Evolutionary conservation across 345 rosid species (phyloP).

Genomic region (Camelina hispida): DNA sequence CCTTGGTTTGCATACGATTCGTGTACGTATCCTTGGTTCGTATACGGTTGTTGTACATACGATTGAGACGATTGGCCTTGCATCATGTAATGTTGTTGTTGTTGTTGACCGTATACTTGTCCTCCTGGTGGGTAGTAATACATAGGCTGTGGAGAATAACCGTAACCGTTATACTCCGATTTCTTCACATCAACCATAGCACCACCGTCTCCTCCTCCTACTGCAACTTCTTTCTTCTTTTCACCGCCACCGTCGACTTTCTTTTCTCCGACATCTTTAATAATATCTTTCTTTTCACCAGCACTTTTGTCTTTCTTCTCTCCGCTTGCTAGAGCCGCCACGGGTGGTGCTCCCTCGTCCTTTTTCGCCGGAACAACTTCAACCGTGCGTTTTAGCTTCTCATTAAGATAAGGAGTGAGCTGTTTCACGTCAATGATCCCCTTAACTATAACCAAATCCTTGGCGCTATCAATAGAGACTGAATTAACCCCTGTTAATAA

Average conservation of each 20-base stretch:
- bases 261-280: slow-evolving; percentile 35
- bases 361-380: slow-evolving; percentile 67
- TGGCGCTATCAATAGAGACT: slow-evolving; percentile 60
- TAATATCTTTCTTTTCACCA: slow-evolving; percentile 48
- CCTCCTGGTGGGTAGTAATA: slow-evolving; percentile 57
- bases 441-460: slow-evolving; percentile 74
- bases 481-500: slow-evolving; percentile 60
- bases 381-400: slow-evolving; percentile 65
- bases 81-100: slow-evolving; percentile 45
- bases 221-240: slow-evolving; percentile 44
- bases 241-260: slow-evolving; percentile 36
- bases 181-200: slow-evolving; percentile 60
- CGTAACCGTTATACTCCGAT: slow-evolving; percentile 52
- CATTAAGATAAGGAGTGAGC: slow-evolving; percentile 55
- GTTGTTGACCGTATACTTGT: slow-evolving; percentile 46
- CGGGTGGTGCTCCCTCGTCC: slow-evolving; percentile 33
- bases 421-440: slow-evolving; percentile 72
- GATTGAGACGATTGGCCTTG: slow-evolving; percentile 47
- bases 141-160: slow-evolving; percentile 48
- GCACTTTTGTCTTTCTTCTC: slow-evolving; percentile 49
- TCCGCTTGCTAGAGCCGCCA: slow-evolving; percentile 35
- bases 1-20: slow-evolving; percentile 40
- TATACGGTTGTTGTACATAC: slow-evolving; percentile 46
- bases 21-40: slow-evolving; percentile 41
- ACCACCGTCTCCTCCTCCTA: slow-evolving; percentile 44